A percentile compares a stretch with the other conserved stretches of the same genome.
Conservation (phyloP, 208 protist species). For the Vickermania spadyakhi region DNA sequence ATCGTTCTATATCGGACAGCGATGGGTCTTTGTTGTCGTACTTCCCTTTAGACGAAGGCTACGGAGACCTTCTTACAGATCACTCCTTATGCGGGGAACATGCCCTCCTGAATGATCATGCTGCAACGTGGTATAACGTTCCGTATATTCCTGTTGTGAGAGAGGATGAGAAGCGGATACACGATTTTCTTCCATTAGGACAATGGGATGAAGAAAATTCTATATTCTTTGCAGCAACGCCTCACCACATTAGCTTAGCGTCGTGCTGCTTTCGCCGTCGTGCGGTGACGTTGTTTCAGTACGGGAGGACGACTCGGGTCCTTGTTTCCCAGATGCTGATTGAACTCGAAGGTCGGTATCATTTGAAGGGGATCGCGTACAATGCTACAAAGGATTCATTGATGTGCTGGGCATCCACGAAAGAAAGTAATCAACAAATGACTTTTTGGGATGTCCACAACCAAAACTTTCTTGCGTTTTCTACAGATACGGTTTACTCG, state of each 20-base stretch:
- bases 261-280: not conserved
- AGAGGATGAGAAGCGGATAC: slow-evolving; percentile 15
- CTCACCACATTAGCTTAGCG: slow-evolving; percentile 35
- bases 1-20: slow-evolving; percentile 31
- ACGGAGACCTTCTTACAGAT: slow-evolving; percentile 69
- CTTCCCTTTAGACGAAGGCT: slow-evolving; percentile 72
- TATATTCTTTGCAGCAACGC: slow-evolving; percentile 50
- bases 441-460: slow-evolving; percentile 67
- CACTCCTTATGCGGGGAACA: slow-evolving; percentile 44
- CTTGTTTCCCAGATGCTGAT: slow-evolving; percentile 43
- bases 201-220: slow-evolving; percentile 37
- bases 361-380: slow-evolving; percentile 37
- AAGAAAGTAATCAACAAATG: slow-evolving; percentile 24
- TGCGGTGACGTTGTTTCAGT: slow-evolving; percentile 49
- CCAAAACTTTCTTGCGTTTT: slow-evolving; percentile 17
- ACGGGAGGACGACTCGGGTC: slow-evolving; percentile 18
- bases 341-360: slow-evolving; percentile 22
- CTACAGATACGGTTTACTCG: slow-evolving; percentile 9
- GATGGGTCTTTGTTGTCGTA: slow-evolving; percentile 62
- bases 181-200: slow-evolving; percentile 64
- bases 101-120: slow-evolving; percentile 35
- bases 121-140: slow-evolving; percentile 44
- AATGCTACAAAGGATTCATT: slow-evolving; percentile 34
- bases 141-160: slow-evolving; percentile 28
- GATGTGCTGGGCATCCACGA: slow-evolving; percentile 32